phyloP scores from a whole-genome alignment of 805 yeast species.

The Ogataea nitratoaversa region DNA sequence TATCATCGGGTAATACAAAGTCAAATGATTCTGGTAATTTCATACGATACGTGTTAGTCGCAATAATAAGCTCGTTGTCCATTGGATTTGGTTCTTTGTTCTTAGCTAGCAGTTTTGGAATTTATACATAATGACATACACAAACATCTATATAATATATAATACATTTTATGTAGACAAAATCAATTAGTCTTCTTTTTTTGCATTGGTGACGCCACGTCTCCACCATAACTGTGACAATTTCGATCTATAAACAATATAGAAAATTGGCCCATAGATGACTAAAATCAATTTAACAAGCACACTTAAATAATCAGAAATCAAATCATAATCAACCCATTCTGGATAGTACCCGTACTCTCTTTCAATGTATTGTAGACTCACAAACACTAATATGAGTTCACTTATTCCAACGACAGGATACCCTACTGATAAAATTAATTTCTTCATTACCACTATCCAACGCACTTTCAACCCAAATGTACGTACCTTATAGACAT shows the following conservation, averaged over 20 bases:
- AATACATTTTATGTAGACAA: too few species aligned
- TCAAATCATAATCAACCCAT: conserved; percentile 13
- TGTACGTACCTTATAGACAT: conserved; percentile 25
- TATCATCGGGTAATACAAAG: conserved; percentile 1
- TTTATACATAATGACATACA: too few species aligned
- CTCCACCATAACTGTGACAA: conserved; percentile 13
- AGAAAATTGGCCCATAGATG: conserved; percentile 19
- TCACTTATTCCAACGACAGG: conserved; percentile 22
- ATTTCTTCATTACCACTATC: conserved; percentile 15
- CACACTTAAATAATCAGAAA: conserved; percentile 7
- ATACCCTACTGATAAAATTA: conserved; percentile 12
- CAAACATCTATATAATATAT: too few species aligned
- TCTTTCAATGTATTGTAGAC: conserved; percentile 17
- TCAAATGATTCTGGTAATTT: conserved; percentile 1
- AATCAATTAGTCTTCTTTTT: neutral
- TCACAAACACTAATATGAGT: conserved; percentile 19
- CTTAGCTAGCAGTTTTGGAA: conserved; percentile 29
- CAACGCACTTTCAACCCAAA: conserved; percentile 16
- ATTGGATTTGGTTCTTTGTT: conserved; percentile 28
- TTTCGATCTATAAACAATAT: conserved; percentile 20
- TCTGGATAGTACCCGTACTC: conserved; percentile 16
- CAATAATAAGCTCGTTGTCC: conserved; percentile 18
- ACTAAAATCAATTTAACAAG: conserved; percentile 12
- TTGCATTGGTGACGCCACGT: neutral
- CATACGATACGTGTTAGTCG: conserved; percentile 13